Evolutionary conservation across 2,329 filamentous ascomycete species (phyloP).

Genomic region (Cercospora beticola): DNA sequence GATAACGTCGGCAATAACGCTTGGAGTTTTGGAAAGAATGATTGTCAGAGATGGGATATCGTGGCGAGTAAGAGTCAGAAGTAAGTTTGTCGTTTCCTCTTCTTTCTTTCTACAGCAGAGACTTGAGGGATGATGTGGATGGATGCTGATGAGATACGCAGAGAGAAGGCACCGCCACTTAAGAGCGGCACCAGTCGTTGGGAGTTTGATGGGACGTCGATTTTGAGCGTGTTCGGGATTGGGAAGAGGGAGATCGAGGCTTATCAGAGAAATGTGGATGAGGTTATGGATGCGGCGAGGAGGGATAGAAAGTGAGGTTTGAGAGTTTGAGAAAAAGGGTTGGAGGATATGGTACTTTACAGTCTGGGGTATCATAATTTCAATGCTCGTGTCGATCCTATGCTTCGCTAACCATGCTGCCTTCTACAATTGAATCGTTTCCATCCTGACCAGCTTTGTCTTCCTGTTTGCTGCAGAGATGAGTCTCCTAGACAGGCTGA

Average conservation of each 20-base stretch:
- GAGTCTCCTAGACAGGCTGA: not conserved
- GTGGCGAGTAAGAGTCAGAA: not conserved
- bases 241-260: not conserved
- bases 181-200: not conserved
- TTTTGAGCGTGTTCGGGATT: not conserved
- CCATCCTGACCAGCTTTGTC: not conserved
- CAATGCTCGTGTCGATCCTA: not conserved
- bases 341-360: not conserved
- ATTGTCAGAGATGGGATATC: slow-evolving; percentile 14
- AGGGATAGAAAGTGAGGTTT: not conserved
- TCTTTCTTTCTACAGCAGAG: not conserved
- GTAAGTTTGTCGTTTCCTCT: not conserved
- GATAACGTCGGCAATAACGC: not conserved
- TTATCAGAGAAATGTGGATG: not conserved
- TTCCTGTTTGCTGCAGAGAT: not conserved
- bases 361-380: not conserved
- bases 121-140: not conserved
- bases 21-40: slow-evolving; percentile 3
- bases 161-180: not conserved
- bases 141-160: not conserved
- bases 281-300: not conserved
- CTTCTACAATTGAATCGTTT: not conserved
- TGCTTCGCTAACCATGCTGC: not conserved
- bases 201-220: not conserved
- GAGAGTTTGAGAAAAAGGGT: not conserved